Conservation (phyloP, 1,284 basidiomycete species). For the Xerocomus minutiporus region DNA sequence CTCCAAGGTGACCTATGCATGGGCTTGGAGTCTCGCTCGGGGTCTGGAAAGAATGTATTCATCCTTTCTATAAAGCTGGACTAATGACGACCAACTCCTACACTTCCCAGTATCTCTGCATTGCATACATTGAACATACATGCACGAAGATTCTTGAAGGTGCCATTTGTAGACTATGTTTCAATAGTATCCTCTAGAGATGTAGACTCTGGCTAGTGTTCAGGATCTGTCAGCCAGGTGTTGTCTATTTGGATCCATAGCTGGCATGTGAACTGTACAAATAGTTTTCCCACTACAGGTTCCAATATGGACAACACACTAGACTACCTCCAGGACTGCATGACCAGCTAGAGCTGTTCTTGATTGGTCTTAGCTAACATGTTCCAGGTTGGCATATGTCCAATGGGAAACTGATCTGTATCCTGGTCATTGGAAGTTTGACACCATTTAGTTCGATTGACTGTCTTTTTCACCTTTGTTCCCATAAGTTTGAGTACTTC, state of each 20-base stretch:
- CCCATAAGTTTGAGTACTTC: not conserved
- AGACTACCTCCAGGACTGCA: not conserved
- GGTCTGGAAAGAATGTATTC: not conserved
- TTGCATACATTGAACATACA: not conserved
- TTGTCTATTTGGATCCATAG: not conserved
- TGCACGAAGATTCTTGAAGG: not conserved
- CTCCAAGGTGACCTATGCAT: not conserved
- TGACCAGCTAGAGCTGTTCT: not conserved
- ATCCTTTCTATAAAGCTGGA: not conserved
- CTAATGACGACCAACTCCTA: not conserved
- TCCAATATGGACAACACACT: not conserved
- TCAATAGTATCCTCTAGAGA: not conserved
- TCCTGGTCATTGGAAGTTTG: no score
- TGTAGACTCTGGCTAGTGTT: not conserved
- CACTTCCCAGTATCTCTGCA: not conserved
- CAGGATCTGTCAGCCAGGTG: not conserved
- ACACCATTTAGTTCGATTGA: not conserved
- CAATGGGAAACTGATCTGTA: not conserved
- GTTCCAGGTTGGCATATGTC: not conserved
- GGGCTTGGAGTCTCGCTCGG: not conserved
- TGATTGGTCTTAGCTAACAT: not conserved
- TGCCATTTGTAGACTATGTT: not conserved
- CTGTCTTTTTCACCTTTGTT: not conserved
- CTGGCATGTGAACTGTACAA: not conserved
- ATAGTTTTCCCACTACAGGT: not conserved